phyloP scores from a whole-genome alignment of 1,139 yeast genomes.

The Lodderomyces margitis region DNA sequence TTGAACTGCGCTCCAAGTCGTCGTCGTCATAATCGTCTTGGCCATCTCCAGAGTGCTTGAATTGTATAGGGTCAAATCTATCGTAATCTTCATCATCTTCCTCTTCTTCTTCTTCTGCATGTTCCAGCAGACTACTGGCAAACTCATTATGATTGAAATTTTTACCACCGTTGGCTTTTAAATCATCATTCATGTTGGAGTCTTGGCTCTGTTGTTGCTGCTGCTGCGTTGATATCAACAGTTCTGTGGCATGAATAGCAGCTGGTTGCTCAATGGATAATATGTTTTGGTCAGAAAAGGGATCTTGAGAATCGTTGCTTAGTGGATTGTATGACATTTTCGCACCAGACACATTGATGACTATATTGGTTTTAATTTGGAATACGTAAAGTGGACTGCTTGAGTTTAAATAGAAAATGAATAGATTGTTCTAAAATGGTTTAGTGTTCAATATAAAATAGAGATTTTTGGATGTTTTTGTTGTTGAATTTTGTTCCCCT shows the following conservation, averaged over 20 bases:
- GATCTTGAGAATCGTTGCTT: slow-evolving; percentile 4
- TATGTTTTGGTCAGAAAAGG: slow-evolving; percentile 3
- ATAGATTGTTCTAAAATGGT: neutral
- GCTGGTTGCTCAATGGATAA: slow-evolving; percentile 5
- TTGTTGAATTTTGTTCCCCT: neutral
- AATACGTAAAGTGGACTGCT: no score
- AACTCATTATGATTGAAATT: slow-evolving; percentile 1
- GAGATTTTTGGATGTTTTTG: neutral
- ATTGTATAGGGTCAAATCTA: slow-evolving; percentile 10
- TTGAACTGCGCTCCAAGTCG: slow-evolving; percentile 3
- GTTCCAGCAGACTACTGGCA: slow-evolving; percentile 2
- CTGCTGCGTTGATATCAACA: neutral
- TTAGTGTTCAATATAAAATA: neutral
- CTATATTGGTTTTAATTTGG: neutral
- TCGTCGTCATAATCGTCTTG: neutral
- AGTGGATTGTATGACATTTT: slow-evolving; percentile 9
- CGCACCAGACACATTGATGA: slow-evolving; percentile 2
- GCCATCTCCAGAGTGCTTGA: slow-evolving; percentile 8
- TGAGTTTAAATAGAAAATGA: no score
- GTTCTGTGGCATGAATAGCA: slow-evolving; percentile 3
- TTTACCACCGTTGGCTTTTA: neutral
- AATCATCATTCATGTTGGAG: neutral
- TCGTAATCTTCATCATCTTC: slow-evolving; percentile 8
- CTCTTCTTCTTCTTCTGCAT: slow-evolving; percentile 1
- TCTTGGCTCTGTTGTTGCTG: neutral